These are phyloP conservation scores for Posidonia oceanica DNA, from an alignment of 116 monocot species.

Conservation along the genomic window DNA sequence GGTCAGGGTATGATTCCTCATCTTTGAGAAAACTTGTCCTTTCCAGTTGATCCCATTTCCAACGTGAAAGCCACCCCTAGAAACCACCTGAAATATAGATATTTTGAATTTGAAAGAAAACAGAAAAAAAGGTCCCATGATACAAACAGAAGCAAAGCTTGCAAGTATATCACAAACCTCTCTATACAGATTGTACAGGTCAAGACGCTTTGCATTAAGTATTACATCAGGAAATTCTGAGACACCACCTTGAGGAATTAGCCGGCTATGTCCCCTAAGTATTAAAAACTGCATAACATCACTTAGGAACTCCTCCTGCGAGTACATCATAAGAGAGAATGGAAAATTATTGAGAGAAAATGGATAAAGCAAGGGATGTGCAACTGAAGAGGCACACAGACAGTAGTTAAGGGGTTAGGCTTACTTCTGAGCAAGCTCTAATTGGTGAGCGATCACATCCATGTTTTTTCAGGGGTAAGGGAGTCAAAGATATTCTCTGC, in stretches of 20 bases:
- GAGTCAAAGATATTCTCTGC: conserved; percentile 59
- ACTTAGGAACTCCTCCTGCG: conserved; percentile 83
- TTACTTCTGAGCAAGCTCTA: conserved; percentile 76
- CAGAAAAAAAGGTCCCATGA: not conserved
- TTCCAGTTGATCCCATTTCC: conserved; percentile 99
- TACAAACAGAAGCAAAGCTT: not conserved
- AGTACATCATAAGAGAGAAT: conserved; percentile 3
- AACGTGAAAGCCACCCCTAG: conserved; percentile 93
- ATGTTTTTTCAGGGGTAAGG: conserved; percentile 90
- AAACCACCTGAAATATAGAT: conserved; percentile 56
- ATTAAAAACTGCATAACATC: conserved; percentile 92
- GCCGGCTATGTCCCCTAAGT: conserved; percentile 64
- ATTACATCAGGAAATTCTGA: conserved; percentile 95
- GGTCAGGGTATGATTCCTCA: conserved; percentile 86
- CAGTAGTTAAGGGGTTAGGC: not conserved
- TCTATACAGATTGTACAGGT: conserved; percentile 87
- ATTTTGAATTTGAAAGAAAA: not conserved
- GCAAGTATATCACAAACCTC: conserved; percentile 32
- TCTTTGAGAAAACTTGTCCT: conserved; percentile 97
- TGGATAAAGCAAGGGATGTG: not conserved
- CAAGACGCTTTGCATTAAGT: conserved; percentile 89
- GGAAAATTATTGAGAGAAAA: not conserved
- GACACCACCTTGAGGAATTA: conserved; percentile 85
- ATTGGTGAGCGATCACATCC: conserved; percentile 58
- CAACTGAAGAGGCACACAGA: not conserved